Evolutionary conservation across 179 eudicot genomes (phyloP).

Genomic region (Carnegiea gigantea): DNA sequence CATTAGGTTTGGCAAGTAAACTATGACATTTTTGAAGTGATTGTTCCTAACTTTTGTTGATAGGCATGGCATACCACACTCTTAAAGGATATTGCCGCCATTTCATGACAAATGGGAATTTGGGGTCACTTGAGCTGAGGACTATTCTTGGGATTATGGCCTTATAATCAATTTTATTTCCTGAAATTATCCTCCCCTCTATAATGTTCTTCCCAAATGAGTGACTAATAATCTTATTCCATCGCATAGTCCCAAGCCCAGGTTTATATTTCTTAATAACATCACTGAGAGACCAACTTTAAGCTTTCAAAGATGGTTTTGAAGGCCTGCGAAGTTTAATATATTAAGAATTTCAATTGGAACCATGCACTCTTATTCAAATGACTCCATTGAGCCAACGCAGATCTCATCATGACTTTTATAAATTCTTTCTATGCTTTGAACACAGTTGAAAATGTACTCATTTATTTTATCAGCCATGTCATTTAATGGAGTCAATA

Average conservation of each 20-base stretch:
- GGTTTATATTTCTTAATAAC: conserved; percentile 2
- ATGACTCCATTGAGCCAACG: not conserved
- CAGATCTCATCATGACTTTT: not conserved
- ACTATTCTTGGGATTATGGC: conserved; percentile 5
- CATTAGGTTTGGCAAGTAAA: not conserved
- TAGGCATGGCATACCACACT: conserved; percentile 23
- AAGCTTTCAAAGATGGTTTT: not conserved
- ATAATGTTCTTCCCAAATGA: not conserved
- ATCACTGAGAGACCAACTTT: not conserved
- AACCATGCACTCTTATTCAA: not conserved
- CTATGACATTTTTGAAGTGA: not conserved
- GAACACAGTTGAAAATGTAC: not conserved
- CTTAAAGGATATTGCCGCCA: conserved; percentile 18
- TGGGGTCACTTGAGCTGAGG: not conserved
- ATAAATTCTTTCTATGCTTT: not conserved
- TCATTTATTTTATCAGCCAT: not conserved
- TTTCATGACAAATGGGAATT: not conserved
- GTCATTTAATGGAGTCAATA: not conserved
- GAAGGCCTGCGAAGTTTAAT: not conserved
- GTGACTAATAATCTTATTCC: not conserved
- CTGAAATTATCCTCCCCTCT: not conserved
- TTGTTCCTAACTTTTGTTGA: conserved; percentile 25
- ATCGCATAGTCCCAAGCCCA: not conserved
- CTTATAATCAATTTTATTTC: not conserved
- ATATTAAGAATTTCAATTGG: not conserved